phyloP scores from a whole-genome alignment of 768 basidiomycete species.

The Plicaturopsis crispa region DNA sequence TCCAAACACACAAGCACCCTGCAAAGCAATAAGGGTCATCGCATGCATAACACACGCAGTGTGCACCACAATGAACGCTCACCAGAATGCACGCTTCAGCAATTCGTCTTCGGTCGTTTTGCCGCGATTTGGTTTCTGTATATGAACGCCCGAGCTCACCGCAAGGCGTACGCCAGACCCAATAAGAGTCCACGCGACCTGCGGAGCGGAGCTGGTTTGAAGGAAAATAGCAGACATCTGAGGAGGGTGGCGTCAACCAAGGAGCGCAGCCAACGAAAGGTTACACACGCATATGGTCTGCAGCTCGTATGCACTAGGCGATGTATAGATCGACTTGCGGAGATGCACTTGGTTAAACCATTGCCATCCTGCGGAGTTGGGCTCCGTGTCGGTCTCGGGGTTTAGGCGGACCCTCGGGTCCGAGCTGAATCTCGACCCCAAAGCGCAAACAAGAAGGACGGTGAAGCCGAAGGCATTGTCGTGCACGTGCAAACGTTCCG shows the following conservation, averaged over 20 bases:
- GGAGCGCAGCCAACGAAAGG: constrained; percentile 1
- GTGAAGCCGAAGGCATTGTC: constrained; percentile 39
- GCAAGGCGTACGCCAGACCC: constrained; percentile 41
- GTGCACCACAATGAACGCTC: not conserved
- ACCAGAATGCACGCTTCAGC: constrained; percentile 40
- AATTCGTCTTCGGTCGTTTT: constrained; percentile 36
- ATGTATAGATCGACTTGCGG: constrained; percentile 36
- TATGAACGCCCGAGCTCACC: constrained; percentile 47
- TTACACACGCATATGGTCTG: constrained; percentile 37
- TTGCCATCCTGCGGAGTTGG: constrained; percentile 37
- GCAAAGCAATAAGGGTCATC: not conserved
- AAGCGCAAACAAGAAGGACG: constrained; percentile 49
- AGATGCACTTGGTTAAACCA: constrained; percentile 44
- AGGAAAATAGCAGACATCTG: constrained; percentile 28
- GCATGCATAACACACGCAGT: not conserved
- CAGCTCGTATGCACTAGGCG: constrained; percentile 20
- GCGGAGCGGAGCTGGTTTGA: constrained; percentile 31
- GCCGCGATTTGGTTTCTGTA: constrained; percentile 21
- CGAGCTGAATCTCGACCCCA: constrained; percentile 39
- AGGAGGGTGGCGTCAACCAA: not conserved
- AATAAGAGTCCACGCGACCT: constrained; percentile 38
- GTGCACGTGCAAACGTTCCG: constrained; percentile 25
- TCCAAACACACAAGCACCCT: constrained; percentile 27
- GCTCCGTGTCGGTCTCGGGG: constrained; percentile 11
- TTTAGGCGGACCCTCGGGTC: constrained; percentile 35